These are phyloP conservation scores for Microcos paniculata DNA, from an alignment of 345 rosid species.

Conservation along the genomic window DNA sequence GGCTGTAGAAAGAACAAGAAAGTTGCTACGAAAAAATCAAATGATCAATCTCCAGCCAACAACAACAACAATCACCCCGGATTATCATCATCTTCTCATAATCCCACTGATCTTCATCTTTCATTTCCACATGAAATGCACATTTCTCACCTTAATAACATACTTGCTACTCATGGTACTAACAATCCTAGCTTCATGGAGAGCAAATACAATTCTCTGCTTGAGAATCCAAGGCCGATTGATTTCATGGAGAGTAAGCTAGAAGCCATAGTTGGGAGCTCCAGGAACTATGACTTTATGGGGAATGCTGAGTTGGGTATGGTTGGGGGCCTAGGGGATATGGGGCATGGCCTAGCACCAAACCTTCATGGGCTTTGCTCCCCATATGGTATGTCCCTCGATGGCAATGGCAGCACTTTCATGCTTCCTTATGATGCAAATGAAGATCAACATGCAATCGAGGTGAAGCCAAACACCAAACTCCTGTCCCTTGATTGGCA, in stretches of 20 bases:
- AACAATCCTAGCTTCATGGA: constrained; percentile 31
- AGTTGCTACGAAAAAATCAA: constrained; percentile 51
- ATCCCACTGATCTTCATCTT: constrained; percentile 60
- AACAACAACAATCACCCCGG: constrained; percentile 29
- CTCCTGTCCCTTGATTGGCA: constrained; percentile 64
- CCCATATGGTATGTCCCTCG: constrained; percentile 44
- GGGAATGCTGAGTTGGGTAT: constrained; percentile 40
- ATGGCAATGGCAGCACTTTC: constrained; percentile 32
- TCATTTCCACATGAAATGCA: constrained; percentile 49
- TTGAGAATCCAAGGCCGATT: constrained; percentile 36
- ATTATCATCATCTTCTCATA: constrained; percentile 9
- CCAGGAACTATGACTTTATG: constrained; percentile 52
- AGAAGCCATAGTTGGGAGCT: constrained; percentile 42
- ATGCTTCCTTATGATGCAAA: constrained; percentile 49
- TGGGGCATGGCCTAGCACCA: constrained; percentile 24
- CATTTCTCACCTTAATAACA: constrained; percentile 44
- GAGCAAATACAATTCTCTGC: constrained; percentile 27
- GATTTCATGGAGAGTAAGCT: constrained; percentile 53
- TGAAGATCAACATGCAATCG: constrained; percentile 30
- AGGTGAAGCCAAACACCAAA: constrained; percentile 60
- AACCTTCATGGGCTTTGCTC: constrained; percentile 40
- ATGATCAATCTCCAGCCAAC: constrained; percentile 31
- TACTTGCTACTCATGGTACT: constrained; percentile 29
- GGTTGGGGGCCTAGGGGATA: constrained; percentile 36
- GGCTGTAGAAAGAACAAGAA: constrained; percentile 94